Percentiles rank a stretch among this genome's conserved stretches.
These are phyloP conservation scores for Verticillium nubilum DNA, from an alignment of 2,329 filamentous ascomycete species.

Conservation along the genomic window DNA sequence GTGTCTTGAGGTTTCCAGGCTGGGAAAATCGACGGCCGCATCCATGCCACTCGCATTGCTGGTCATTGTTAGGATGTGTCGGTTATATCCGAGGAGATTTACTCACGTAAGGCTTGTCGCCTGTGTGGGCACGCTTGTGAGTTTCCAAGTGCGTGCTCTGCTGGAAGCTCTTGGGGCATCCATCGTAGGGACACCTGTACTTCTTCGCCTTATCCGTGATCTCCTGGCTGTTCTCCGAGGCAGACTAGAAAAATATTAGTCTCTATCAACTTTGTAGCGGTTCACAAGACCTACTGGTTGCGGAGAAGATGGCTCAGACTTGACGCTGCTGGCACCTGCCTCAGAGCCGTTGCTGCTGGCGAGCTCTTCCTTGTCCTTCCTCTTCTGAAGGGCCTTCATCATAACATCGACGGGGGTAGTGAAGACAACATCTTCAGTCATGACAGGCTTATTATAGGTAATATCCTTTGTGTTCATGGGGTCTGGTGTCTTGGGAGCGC, in stretches of 20 bases:
- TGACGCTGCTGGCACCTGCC: conserved; percentile 5
- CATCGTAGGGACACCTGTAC: conserved; percentile 67
- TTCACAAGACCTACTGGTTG: background rate
- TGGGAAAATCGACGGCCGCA: conserved; percentile 85
- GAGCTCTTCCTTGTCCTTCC: conserved; percentile 35
- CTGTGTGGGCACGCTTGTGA: conserved; percentile 82
- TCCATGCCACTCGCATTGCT: conserved; percentile 63
- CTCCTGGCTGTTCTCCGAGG: background rate
- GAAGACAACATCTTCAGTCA: conserved; percentile 54
- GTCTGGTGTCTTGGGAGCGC: conserved; percentile 9
- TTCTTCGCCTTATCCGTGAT: conserved; percentile 38
- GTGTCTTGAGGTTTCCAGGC: conserved; percentile 87
- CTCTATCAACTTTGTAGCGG: too few relatives aligned
- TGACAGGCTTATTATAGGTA: conserved; percentile 38
- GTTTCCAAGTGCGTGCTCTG: conserved; percentile 94
- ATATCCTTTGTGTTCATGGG: conserved; percentile 31
- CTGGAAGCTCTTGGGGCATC: conserved; percentile 76
- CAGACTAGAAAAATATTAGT: background rate
- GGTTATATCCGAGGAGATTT: background rate
- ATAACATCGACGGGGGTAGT: conserved; percentile 80
- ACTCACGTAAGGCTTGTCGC: conserved; percentile 83
- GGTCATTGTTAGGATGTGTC: conserved; percentile 16
- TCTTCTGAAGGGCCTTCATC: conserved; percentile 82
- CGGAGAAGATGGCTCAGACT: conserved; percentile 6
- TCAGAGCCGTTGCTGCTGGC: conserved; percentile 17